A percentile compares a stretch with the other conserved stretches of the same genome.
These are phyloP conservation scores for Dalechampia spathulata DNA, from an alignment of 441 rosid species.

Conservation along the genomic window DNA sequence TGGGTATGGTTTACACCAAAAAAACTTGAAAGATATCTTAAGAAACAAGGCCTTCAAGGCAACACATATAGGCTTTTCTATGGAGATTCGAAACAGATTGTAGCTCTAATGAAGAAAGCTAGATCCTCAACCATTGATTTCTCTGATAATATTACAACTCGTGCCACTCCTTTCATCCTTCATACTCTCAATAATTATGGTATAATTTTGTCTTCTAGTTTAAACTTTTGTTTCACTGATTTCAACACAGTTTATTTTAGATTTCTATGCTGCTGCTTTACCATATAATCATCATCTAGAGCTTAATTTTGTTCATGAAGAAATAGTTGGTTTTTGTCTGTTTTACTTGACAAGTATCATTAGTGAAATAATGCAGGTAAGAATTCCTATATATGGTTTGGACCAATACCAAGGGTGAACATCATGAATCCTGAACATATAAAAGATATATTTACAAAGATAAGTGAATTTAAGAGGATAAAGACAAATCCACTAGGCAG, in stretches of 20 bases:
- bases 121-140: slow-evolving; percentile 13
- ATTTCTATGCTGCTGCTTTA: no score
- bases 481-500: slow-evolving; percentile 11
- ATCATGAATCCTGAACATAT: slow-evolving; percentile 27
- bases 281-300: no score
- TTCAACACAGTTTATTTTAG: no score
- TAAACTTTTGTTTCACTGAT: no score
- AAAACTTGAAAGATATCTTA: slow-evolving; percentile 19
- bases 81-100: slow-evolving; percentile 20
- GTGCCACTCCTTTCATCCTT: slow-evolving; percentile 9
- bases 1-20: slow-evolving; percentile 26
- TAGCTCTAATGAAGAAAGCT: background rate
- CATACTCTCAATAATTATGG: slow-evolving; percentile 11
- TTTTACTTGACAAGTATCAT: no score
- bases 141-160: slow-evolving; percentile 10
- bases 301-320: no score
- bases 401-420: slow-evolving; percentile 24
- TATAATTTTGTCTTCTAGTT: background rate
- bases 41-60: slow-evolving; percentile 23
- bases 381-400: slow-evolving; percentile 28
- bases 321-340: background rate
- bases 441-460: slow-evolving; percentile 21
- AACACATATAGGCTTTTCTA: slow-evolving; percentile 15
- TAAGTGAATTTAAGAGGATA: slow-evolving; percentile 16
- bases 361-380: slow-evolving; percentile 16